These are phyloP conservation scores for Hypomontagnella submonticulosa DNA, from an alignment of 495 filamentous ascomycete genomes.

Conservation along the genomic window DNA sequence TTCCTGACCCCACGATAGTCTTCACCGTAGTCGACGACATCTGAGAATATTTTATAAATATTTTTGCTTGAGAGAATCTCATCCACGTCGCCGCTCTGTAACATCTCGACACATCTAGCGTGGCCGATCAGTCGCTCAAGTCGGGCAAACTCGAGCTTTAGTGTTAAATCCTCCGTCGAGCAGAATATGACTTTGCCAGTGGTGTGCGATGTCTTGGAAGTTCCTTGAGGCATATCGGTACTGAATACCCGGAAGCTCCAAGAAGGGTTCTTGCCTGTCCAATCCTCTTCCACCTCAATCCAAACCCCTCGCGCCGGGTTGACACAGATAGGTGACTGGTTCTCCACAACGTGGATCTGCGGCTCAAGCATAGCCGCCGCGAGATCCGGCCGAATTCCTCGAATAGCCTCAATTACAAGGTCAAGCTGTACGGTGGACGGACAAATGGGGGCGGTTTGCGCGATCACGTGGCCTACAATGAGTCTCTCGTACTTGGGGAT, in stretches of 20 bases:
- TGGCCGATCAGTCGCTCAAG: conserved; percentile 58
- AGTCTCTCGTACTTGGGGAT: conserved; percentile 52
- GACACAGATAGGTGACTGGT: conserved; percentile 55
- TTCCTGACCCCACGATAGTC: conserved; percentile 58
- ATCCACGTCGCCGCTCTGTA: conserved; percentile 54
- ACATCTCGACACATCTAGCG: conserved; percentile 52
- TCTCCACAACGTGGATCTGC: conserved; percentile 51
- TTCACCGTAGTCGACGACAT: conserved; percentile 62
- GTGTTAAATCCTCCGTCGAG: conserved; percentile 42
- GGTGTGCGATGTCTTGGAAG: conserved; percentile 40
- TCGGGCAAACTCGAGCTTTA: conserved; percentile 53
- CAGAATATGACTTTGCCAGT: conserved; percentile 49
- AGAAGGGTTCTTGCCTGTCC: conserved; percentile 23
- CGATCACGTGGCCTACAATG: conserved; percentile 58
- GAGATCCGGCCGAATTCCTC: conserved; percentile 51
- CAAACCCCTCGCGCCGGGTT: conserved; percentile 53
- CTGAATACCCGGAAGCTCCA: conserved; percentile 36
- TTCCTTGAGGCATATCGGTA: conserved; percentile 39
- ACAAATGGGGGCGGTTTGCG: conserved; percentile 59
- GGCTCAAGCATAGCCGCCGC: conserved; percentile 45
- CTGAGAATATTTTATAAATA: conserved; percentile 59
- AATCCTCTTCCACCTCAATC: conserved; percentile 48
- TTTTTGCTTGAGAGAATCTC: conserved; percentile 62
- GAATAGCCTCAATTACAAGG: conserved; percentile 61
- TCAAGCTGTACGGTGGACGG: conserved; percentile 60